Conservation (phyloP, 1,139 yeast species). For the Pichia inconspicua region DNA sequence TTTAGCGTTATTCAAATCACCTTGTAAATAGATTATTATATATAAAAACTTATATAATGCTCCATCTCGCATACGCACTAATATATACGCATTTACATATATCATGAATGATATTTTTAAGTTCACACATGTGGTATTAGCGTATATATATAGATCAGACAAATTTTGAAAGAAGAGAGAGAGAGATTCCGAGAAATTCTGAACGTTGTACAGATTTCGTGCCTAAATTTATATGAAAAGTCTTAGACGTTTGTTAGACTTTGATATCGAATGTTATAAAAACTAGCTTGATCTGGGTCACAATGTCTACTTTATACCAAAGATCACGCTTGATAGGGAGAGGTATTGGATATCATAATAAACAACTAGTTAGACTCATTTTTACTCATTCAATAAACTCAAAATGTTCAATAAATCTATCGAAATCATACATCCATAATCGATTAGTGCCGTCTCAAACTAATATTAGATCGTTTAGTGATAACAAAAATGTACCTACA, state of each 20-base stretch:
- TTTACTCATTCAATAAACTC: neutral
- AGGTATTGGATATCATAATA: neutral
- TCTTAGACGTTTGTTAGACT: too few relatives aligned
- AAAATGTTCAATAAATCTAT: neutral
- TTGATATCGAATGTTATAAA: neutral
- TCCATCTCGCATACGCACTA: neutral
- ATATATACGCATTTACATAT: too few relatives aligned
- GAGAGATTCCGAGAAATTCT: neutral
- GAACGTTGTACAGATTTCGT: too few relatives aligned
- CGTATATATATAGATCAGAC: too few relatives aligned
- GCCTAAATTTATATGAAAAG: too few relatives aligned
- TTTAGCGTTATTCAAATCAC: neutral
- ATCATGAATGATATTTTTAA: too few relatives aligned
- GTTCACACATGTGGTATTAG: too few relatives aligned
- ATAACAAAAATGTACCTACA: constrained; percentile 2
- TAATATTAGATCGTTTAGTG: neutral
- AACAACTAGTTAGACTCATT: neutral
- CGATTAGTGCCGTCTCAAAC: neutral
- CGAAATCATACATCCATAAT: neutral
- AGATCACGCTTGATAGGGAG: neutral
- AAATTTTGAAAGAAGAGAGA: too few relatives aligned
- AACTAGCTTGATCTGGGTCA: neutral
- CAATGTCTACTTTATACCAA: neutral
- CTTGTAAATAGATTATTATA: neutral
- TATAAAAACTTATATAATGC: neutral